Evolutionary conservation across 306 rosid genomes (phyloP), one percentile per base, ranked within the genome.

Genomic region (Fagus crenata): DNA sequence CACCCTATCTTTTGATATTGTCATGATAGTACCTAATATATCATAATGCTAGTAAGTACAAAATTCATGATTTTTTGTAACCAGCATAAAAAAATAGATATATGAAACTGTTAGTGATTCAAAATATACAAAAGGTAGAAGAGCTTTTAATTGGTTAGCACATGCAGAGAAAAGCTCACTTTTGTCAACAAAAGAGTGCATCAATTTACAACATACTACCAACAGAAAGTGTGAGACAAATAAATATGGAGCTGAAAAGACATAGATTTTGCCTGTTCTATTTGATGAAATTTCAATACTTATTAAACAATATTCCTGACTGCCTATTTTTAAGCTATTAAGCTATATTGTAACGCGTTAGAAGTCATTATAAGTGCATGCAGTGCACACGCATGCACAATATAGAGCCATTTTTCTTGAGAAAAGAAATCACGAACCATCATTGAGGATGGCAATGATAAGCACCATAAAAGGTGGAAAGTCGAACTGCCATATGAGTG

Each of bases 391-490:
- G 37, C 22, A 17, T 49, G 8, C 31, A 72, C 28, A 67, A 49
- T 67, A 36, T 31, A 40, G 32, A 12, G 37, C 15, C 67, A 74
- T 74, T 75, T 67, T 69, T 68, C 72, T 68, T 39, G 12, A 73
- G 51, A 64, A 81, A 63, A 75, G 75, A 69, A 75, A 81, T 64
- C 83, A 82, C 98, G 32, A 72, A 95, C 98, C 98, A 83, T 95
- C 98, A 56, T 95, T 95, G 75, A 95, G 97, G 65, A 95, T 90
- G 80, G 98, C 98, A 11, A 95, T 92, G 69, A 95, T 95, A 18
- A 95, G 98, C 84, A 95, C 97, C 98, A 95, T 95, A 70, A 95
- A 95, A 58, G 98, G 98, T 28, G 98, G 98, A 80, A 95, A 95
- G 78, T 95, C 98, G 69, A 95, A 95, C 89, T 85, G 67, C 98